Evolutionary conservation across 1,284 basidiomycete genomes (phyloP).

Genomic region (Bondarzewia mesenterica): DNA sequence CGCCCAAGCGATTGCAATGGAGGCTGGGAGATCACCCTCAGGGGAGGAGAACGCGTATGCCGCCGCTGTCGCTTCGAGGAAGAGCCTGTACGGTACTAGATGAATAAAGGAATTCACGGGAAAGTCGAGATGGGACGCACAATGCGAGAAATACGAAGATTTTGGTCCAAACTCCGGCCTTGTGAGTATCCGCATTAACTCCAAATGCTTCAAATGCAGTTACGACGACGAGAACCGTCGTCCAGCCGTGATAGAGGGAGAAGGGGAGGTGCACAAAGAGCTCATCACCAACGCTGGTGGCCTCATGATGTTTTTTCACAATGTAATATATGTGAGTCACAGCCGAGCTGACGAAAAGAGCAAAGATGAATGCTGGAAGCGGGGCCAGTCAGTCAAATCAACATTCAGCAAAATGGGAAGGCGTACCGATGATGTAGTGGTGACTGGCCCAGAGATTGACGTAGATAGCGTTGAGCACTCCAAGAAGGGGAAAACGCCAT

Average conservation of each 20-base stretch:
- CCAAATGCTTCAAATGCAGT: slow-evolving; percentile 91
- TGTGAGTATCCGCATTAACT: slow-evolving; percentile 56
- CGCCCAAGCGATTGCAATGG: slow-evolving; percentile 78
- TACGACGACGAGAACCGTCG: slow-evolving; percentile 83
- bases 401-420: slow-evolving; percentile 2
- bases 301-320: slow-evolving; percentile 77
- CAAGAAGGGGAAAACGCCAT: slow-evolving; percentile 86
- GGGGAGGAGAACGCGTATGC: slow-evolving; percentile 85
- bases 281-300: slow-evolving; percentile 64
- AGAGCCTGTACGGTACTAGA: slow-evolving; percentile 49
- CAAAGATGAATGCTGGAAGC: slow-evolving; percentile 67
- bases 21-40: slow-evolving; percentile 88
- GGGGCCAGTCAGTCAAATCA: slow-evolving; percentile 1
- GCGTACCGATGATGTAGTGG: slow-evolving; percentile 62
- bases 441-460: slow-evolving; percentile 70
- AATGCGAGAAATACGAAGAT: slow-evolving; percentile 88
- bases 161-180: slow-evolving; percentile 85
- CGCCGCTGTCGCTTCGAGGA: slow-evolving; percentile 88
- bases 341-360: slow-evolving; percentile 76
- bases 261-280: slow-evolving; percentile 81
- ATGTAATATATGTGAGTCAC: slow-evolving; percentile 91
- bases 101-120: slow-evolving; percentile 8
- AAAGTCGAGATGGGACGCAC: slow-evolving; percentile 27
- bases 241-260: slow-evolving; percentile 94
- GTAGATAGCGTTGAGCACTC: slow-evolving; percentile 79